These are phyloP conservation scores for Talaromyces verruculosus DNA, from an alignment of 2,329 filamentous ascomycete genomes.

Conservation along the genomic window DNA sequence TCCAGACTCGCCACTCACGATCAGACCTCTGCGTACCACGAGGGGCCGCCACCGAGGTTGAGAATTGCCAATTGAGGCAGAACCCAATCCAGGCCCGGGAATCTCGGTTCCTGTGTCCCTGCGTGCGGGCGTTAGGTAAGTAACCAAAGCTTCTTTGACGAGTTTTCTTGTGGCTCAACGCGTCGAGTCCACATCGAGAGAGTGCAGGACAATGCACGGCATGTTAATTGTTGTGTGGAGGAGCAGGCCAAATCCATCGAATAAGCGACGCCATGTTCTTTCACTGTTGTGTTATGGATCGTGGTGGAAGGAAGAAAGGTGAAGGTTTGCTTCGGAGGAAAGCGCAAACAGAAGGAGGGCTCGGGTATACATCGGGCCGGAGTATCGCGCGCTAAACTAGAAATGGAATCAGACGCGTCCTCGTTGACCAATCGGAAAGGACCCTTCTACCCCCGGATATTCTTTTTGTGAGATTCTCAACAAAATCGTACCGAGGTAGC, in stretches of 20 bases:
- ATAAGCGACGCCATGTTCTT: no score
- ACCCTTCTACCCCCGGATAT: background rate
- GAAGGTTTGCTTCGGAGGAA: no score
- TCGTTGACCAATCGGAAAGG: background rate
- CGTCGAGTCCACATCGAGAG: background rate
- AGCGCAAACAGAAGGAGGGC: no score
- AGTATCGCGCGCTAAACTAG: background rate
- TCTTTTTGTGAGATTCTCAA: background rate
- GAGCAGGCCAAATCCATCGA: no score
- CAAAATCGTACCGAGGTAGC: no score
- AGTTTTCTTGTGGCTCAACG: background rate
- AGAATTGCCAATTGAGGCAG: background rate
- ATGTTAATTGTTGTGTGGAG: no score
- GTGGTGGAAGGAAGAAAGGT: no score
- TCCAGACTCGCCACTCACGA: background rate
- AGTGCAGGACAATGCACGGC: background rate
- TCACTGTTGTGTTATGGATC: no score
- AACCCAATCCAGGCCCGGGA: background rate
- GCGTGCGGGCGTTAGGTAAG: background rate
- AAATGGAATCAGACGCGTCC: background rate
- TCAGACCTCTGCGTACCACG: background rate
- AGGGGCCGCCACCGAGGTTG: background rate
- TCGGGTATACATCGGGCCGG: no score
- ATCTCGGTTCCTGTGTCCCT: background rate
- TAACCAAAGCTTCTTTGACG: background rate